These are phyloP conservation scores for Termitomyces sp. DNA, from an alignment of 768 basidiomycete genomes.

Conservation along the genomic window DNA sequence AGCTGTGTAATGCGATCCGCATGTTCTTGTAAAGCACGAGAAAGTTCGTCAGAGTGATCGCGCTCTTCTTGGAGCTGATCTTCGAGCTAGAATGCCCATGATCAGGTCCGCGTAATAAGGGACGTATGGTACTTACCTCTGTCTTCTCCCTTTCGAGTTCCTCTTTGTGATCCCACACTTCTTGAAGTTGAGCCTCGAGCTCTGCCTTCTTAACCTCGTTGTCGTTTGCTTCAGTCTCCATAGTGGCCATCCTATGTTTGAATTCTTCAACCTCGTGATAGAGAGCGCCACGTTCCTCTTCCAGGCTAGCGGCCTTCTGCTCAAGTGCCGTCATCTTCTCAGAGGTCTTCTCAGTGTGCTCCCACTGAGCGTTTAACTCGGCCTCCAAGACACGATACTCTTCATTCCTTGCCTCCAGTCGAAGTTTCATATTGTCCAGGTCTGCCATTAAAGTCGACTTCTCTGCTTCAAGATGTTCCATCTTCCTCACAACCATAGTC, in stretches of 20 bases:
- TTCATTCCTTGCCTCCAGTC: conserved; percentile 36
- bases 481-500: conserved; percentile 34
- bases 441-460: conserved; percentile 39
- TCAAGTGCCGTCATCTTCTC: conserved; percentile 40
- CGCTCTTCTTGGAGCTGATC: conserved; percentile 48
- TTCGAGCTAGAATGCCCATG: conserved; percentile 35
- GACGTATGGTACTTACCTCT: conserved; percentile 33
- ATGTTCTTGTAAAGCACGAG: conserved; percentile 44
- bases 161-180: conserved; percentile 46
- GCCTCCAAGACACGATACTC: conserved; percentile 45
- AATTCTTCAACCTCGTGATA: conserved; percentile 36
- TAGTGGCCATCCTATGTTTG: conserved; percentile 34
- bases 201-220: conserved; percentile 50
- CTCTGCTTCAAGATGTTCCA: conserved; percentile 39
- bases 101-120: neutral
- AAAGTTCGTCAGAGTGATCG: conserved; percentile 45
- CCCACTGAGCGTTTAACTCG: conserved; percentile 73
- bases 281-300: conserved; percentile 35
- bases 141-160: conserved; percentile 51
- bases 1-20: conserved; percentile 47
- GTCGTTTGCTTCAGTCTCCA: conserved; percentile 55
- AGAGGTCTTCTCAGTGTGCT: conserved; percentile 50
- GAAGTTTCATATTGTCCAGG: conserved; percentile 34
- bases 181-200: conserved; percentile 51
- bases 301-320: conserved; percentile 28